These are phyloP conservation scores for Globomyces sp. DNA, from an alignment of 371 early-diverging fungal genomes.

Conservation along the genomic window DNA sequence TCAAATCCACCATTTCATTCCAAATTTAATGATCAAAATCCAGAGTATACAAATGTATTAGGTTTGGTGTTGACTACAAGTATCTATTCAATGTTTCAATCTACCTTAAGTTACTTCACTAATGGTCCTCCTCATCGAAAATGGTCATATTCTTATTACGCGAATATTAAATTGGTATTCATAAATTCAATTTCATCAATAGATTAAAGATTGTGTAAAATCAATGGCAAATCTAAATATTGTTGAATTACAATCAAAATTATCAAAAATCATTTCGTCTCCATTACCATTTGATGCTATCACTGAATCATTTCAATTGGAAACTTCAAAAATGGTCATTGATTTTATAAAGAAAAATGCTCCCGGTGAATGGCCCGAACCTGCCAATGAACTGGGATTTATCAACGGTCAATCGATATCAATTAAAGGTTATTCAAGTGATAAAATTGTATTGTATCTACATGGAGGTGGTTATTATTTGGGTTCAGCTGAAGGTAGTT, in stretches of 20 bases:
- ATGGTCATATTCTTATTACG: slow-evolving; percentile 11
- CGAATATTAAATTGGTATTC: background rate
- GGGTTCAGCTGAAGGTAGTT: slow-evolving; percentile 1
- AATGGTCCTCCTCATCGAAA: slow-evolving; percentile 1
- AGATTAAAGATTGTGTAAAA: no score
- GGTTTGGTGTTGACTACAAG: no score
- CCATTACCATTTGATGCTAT: no score
- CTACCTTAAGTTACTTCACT: background rate
- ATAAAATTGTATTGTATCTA: background rate
- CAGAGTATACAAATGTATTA: no score
- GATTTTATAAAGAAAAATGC: slow-evolving; percentile 8
- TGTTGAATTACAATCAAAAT: no score
- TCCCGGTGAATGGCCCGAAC: slow-evolving; percentile 10
- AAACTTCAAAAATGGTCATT: background rate
- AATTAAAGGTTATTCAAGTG: no score
- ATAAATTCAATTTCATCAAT: background rate
- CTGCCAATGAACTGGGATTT: background rate
- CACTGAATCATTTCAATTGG: no score
- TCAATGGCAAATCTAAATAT: no score
- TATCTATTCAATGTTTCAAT: background rate
- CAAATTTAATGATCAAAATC: no score
- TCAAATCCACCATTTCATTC: no score
- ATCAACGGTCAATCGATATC: no score
- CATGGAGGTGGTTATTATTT: slow-evolving; percentile 13
- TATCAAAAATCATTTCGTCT: no score